Base-by-base conservation (phyloP, 768 basidiomycete species). In the Trametes sanguinea region DNA sequence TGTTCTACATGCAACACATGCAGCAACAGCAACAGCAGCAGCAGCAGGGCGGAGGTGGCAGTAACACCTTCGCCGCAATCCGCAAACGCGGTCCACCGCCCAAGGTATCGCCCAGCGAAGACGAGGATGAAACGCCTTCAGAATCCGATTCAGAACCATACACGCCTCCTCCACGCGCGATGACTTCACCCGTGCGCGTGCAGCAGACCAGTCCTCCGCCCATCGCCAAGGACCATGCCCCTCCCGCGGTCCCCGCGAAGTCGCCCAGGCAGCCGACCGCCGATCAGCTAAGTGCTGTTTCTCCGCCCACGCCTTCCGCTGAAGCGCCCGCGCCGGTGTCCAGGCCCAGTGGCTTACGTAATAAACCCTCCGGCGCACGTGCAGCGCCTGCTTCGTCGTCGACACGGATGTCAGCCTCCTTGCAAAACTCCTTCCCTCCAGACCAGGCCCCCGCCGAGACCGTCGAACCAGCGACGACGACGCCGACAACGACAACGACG, bases 281-380 rank as follows among this genome's bases (percentile, higher is more conserved):
- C 7, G 27, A 50, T 45, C 44, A 35, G 22, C 60, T 1, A 37
- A 6, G 35, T 37, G 35, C 50, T 27, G 45, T 64, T 32, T 29
- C 51, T 43, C 54, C 53, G 54, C 55, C 29, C 22, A 22, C 35
- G 33, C 33, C 56, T 42, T 47, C 57, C 9, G 37, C 39, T 39
- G 59, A 60, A 54, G 54, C 56, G n/a, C 27, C 59, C 47, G 46
- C 51, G 35, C 55, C 67, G 60, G 60, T 65, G 64, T 51, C 70
- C 66, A 69, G 66, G 4, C 60, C 71, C 51, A 65, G 51, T 32
- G 42, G 39, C 50, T 86, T 87, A 75, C 86, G 89, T 75, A 90
- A 89, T 32, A 30, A 48, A 69, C 90, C 90, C 22, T 87, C 89
- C 35, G 90, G 90, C 51, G 90, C 90, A 86, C 90, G 90, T 86